Percentiles rank a stretch among this genome's conserved stretches.
These are phyloP conservation scores for Astragalus membranaceus DNA, from an alignment of 306 rosid species.

Conservation along the genomic window DNA sequence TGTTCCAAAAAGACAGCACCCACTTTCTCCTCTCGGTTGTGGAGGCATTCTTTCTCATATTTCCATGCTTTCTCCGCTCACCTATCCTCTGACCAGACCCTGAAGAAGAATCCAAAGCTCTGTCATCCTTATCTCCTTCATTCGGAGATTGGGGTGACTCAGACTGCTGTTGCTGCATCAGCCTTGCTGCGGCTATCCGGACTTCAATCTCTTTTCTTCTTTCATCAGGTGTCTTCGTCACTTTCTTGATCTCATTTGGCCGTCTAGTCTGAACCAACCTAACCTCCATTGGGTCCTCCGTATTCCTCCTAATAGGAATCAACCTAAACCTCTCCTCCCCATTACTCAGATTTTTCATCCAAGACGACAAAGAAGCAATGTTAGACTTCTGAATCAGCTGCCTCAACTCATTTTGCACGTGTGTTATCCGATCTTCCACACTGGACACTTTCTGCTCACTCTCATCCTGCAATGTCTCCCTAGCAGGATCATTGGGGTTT, in stretches of 20 bases:
- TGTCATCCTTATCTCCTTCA: constrained; percentile 57
- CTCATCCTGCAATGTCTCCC: constrained; percentile 88
- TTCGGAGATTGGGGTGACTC: constrained; percentile 49
- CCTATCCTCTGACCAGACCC: constrained; percentile 56
- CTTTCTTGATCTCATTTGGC: constrained; percentile 97
- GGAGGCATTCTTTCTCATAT: constrained; percentile 52
- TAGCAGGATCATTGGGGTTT: constrained; percentile 76
- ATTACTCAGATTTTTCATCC: constrained; percentile 87
- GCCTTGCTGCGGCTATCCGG: constrained; percentile 92
- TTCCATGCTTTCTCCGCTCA: constrained; percentile 55
- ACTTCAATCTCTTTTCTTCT: constrained; percentile 94
- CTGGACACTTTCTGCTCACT: constrained; percentile 57
- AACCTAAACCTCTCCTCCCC: constrained; percentile 82
- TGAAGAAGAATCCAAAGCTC: constrained; percentile 42
- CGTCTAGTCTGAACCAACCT: constrained; percentile 68
- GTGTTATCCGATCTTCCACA: constrained; percentile 43
- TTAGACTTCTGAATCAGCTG: constrained; percentile 88
- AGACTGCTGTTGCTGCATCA: constrained; percentile 91
- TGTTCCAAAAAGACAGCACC: constrained; percentile 70
- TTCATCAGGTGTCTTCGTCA: constrained; percentile 81
- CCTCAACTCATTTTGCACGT: constrained; percentile 72
- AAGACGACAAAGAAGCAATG: constrained; percentile 65
- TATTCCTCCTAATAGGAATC: constrained; percentile 71
- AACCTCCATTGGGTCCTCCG: constrained; percentile 92
- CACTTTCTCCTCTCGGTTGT: constrained; percentile 65